phyloP scores from a whole-genome alignment of 2,329 filamentous ascomycete genomes.

The Sporothrix inflata region DNA sequence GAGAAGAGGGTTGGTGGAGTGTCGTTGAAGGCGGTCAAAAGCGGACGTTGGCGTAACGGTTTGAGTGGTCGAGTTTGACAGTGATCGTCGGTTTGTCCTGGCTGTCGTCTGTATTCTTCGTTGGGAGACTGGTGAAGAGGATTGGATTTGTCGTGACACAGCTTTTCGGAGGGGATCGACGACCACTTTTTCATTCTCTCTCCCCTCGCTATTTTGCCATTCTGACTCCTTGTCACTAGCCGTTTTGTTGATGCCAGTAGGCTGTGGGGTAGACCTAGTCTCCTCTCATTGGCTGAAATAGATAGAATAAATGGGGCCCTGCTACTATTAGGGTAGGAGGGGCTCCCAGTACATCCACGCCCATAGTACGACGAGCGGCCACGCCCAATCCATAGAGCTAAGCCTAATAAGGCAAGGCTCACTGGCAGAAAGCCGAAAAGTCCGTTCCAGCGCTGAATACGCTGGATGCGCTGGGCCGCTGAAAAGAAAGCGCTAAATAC shows the following conservation, averaged over 20 bases:
- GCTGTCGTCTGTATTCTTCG: not conserved
- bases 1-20: not conserved
- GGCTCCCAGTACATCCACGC: no score
- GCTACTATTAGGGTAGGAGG: no score
- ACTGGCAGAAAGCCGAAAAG: no score
- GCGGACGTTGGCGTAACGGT: not conserved
- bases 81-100: not conserved
- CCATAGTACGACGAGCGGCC: no score
- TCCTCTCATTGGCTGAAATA: no score
- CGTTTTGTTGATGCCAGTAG: not conserved
- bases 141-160: not conserved
- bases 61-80: not conserved
- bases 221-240: conserved; percentile 8
- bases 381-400: no score
- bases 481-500: no score
- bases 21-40: not conserved
- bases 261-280: no score
- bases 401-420: no score
- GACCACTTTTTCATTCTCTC: not conserved
- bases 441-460: no score
- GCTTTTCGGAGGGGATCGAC: not conserved
- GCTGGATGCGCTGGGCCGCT: no score
- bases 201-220: not conserved
- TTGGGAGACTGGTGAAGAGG: not conserved
- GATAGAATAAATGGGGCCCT: no score